Evolutionary conservation across 345 rosid species (phyloP).

Genomic region (Acer saccharum): DNA sequence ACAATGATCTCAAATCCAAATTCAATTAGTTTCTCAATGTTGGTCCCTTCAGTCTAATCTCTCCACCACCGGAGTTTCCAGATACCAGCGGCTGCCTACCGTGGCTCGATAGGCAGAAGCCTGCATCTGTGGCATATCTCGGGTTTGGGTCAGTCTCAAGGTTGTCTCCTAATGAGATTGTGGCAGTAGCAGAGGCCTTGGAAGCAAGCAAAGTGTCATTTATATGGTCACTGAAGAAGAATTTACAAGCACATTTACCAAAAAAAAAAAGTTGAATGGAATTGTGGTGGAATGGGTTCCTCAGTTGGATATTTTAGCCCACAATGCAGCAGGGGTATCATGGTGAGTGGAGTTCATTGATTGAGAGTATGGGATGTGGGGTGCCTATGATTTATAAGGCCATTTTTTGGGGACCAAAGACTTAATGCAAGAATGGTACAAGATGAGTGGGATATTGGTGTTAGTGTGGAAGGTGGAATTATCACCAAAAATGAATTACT

Average conservation of each 20-base stretch:
- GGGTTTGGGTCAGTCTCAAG: constrained; percentile 40
- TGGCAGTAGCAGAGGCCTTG: constrained; percentile 38
- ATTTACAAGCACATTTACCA: constrained; percentile 28
- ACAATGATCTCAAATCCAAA: constrained; percentile 35
- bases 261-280: constrained; percentile 24
- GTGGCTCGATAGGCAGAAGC: constrained; percentile 40
- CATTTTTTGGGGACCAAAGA: constrained; percentile 44
- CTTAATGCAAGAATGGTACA: constrained; percentile 36
- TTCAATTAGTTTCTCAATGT: constrained; percentile 32
- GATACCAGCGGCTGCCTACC: constrained; percentile 27
- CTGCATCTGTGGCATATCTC: constrained; percentile 40
- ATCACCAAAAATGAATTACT: constrained; percentile 23
- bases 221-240: constrained; percentile 45
- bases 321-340: constrained; percentile 38
- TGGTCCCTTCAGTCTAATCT: constrained; percentile 39
- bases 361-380: constrained; percentile 39
- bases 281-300: constrained; percentile 46
- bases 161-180: constrained; percentile 37
- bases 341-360: constrained; percentile 42
- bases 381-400: constrained; percentile 45
- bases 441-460: constrained; percentile 33
- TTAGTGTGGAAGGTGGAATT: constrained; percentile 19
- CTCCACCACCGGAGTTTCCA: neutral
- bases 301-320: constrained; percentile 29
- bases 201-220: constrained; percentile 33